Evolutionary conservation across 495 filamentous ascomycete genomes (phyloP).

Genomic region (Hypoxylon fragiforme): DNA sequence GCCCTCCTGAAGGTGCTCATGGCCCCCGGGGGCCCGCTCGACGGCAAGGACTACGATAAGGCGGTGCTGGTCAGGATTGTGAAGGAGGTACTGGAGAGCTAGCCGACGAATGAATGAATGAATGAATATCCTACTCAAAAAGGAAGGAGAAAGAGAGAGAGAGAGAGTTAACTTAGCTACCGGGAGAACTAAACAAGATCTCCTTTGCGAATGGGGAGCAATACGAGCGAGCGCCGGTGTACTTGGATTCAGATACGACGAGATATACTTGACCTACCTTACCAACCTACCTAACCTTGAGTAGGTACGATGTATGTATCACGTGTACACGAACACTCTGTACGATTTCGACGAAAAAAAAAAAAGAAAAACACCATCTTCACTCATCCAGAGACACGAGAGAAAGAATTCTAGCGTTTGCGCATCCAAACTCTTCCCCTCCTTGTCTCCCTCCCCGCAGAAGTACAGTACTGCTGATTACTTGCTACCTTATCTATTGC

Average conservation of each 20-base stretch:
- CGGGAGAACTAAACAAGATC: too few relatives aligned
- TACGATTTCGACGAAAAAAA: constrained; percentile 13
- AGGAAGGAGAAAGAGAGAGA: too few relatives aligned
- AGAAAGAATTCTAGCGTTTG: not conserved
- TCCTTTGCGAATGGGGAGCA: too few relatives aligned
- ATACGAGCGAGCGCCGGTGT: too few relatives aligned
- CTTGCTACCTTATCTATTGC: too few relatives aligned
- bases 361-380: constrained; percentile 17
- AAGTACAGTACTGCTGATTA: too few relatives aligned
- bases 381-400: constrained; percentile 21
- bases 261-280: too few relatives aligned
- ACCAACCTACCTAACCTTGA: too few relatives aligned
- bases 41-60: constrained; percentile 46
- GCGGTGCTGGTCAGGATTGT: constrained; percentile 38
- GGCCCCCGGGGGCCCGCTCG: constrained; percentile 39
- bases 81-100: constrained; percentile 29
- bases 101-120: too few relatives aligned
- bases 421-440: not conserved
- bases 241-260: too few relatives aligned
- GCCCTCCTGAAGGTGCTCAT: constrained; percentile 46
- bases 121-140: too few relatives aligned
- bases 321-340: not conserved
- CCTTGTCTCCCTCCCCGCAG: not conserved
- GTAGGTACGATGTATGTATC: not conserved
- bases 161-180: too few relatives aligned